Percentiles rank a stretch among this genome's conserved stretches.
Conservation (phyloP, 139 green algal species). For the Edaphochlamys debaryana region DNA sequence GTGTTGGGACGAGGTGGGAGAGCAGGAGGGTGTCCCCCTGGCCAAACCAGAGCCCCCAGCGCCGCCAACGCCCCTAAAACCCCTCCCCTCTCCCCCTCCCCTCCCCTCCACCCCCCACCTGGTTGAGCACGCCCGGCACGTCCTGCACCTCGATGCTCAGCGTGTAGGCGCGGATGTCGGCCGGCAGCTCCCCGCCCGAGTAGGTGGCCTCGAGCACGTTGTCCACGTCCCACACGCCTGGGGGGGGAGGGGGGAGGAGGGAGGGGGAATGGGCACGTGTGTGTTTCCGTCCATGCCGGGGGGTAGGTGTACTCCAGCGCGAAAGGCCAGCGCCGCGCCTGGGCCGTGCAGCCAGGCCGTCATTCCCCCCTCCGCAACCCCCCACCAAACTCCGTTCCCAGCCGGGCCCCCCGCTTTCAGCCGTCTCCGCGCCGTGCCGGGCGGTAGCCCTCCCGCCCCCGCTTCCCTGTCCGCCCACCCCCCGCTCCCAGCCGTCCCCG, state of each 20-base stretch:
- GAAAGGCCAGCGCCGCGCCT: no score
- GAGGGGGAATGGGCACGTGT: neutral
- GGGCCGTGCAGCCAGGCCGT: no score
- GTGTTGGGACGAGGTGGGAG: neutral
- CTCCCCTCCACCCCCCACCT: conserved; percentile 49
- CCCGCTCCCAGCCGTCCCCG: no score
- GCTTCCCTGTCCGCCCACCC: no score
- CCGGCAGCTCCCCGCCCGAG: neutral
- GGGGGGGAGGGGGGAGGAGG: neutral
- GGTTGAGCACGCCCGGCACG: conserved; percentile 92
- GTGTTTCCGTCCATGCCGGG: neutral
- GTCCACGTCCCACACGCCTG: conserved; percentile 65
- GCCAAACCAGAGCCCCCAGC: neutral
- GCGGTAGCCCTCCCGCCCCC: no score
- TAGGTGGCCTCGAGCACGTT: conserved; percentile 78
- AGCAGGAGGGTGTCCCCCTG: neutral
- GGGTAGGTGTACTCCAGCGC: no score
- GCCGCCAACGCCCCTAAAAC: no score
- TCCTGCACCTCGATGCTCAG: conserved; percentile 93
- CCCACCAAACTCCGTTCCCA: no score
- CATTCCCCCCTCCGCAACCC: no score
- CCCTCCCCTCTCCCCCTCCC: neutral
- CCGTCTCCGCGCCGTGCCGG: no score
- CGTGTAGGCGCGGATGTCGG: conserved; percentile 72
- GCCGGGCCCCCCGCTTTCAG: no score